Percentiles rank a stretch among this genome's conserved stretches.
Evolutionary conservation across 108 stramenopile species (phyloP).

Genomic region (Stephanodiscus triporus): DNA sequence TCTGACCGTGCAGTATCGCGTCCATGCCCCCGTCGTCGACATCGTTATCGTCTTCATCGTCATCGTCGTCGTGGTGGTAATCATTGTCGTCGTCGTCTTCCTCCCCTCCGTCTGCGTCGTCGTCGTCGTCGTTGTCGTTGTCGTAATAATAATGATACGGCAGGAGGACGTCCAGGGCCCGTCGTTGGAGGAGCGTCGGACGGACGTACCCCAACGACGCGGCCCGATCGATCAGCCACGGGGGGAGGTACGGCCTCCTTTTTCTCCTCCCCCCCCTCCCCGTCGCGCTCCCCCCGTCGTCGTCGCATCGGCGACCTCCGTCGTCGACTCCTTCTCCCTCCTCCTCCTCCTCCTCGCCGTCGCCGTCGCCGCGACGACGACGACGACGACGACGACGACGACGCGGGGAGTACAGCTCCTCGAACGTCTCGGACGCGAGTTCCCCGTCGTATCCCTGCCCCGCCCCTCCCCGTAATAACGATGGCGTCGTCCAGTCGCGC

Average conservation of each 20-base stretch:
- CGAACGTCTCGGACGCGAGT: conserved; percentile 58
- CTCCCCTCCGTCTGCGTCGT: no score
- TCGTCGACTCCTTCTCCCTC: no score
- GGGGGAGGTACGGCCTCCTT: conserved; percentile 42
- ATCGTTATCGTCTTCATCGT: conserved; percentile 11
- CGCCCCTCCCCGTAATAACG: no score
- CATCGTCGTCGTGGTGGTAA: conserved; percentile 6
- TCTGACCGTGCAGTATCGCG: conserved; percentile 84
- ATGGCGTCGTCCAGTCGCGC: no score
- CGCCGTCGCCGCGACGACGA: no score
- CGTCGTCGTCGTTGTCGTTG: not conserved
- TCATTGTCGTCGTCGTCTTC: not conserved
- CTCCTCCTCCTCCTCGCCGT: no score
- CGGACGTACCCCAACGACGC: conserved; percentile 53
- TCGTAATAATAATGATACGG: not conserved
- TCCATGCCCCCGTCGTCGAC: conserved; percentile 29
- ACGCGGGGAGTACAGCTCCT: conserved; percentile 52
- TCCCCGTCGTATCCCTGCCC: conserved; percentile 28
- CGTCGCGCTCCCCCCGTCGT: no score
- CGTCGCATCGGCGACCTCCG: no score
- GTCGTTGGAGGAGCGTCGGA: conserved; percentile 74
- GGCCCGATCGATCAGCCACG: conserved; percentile 69
- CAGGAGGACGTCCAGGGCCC: conserved; percentile 60
- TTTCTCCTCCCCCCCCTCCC: not conserved
- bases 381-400: no score